Percentiles rank a stretch among this genome's conserved stretches.
Evolutionary conservation across 345 rosid genomes (phyloP).

Genomic region (Erucastrum elatum): DNA sequence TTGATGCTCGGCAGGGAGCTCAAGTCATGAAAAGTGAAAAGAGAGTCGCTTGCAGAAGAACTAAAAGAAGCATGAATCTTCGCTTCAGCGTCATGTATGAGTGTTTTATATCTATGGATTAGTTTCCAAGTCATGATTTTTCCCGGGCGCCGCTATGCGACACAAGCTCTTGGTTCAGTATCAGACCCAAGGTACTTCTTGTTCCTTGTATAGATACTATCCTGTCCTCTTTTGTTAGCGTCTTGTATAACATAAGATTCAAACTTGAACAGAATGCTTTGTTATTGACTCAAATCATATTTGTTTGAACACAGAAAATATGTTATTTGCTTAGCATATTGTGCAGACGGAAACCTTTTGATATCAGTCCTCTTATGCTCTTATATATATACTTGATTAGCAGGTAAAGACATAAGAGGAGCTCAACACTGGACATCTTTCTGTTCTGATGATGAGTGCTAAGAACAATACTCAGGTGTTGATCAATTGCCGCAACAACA

Average conservation of each 20-base stretch:
- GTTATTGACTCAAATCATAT: constrained; percentile 4
- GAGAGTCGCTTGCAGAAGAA: constrained; percentile 56
- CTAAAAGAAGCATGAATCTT: constrained; percentile 51
- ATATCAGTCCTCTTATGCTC: background rate
- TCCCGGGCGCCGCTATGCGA: no score
- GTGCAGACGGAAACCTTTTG: constrained; percentile 52
- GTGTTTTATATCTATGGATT: background rate
- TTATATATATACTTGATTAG: no score
- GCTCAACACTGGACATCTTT: no score
- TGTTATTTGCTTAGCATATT: constrained; percentile 68
- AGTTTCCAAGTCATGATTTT: background rate
- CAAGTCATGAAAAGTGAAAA: constrained; percentile 65
- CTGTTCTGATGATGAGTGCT: no score
- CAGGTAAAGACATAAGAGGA: no score
- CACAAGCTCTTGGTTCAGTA: constrained; percentile 63
- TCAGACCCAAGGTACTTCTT: constrained; percentile 58
- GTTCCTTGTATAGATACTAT: background rate
- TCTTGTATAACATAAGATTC: background rate
- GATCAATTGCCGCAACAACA: no score
- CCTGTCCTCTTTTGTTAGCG: background rate
- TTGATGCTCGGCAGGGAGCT: constrained; percentile 36
- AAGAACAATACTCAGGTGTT: no score
- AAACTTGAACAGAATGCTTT: no score
- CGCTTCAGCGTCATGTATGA: constrained; percentile 65
- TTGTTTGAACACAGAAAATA: constrained; percentile 49